phyloP scores from a whole-genome alignment of 495 filamentous ascomycete species.

The Lepidopterella palustris region DNA sequence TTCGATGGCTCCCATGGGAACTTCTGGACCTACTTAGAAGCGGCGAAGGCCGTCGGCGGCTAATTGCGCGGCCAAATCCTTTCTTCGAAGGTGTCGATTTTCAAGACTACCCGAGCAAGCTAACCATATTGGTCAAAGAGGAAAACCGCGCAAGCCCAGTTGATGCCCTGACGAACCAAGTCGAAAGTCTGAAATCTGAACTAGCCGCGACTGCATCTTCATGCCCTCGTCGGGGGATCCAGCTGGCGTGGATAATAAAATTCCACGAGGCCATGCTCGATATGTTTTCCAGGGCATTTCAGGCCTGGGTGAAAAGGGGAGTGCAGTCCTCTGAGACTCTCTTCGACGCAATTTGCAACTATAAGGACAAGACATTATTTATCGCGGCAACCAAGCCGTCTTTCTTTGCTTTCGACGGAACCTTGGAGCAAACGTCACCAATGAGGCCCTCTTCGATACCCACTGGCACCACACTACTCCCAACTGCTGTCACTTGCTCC shows the following conservation, averaged over 20 bases:
- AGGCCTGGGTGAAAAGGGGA: background rate
- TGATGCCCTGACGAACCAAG: background rate
- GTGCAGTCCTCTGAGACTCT: background rate
- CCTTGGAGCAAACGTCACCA: background rate
- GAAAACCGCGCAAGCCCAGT: background rate
- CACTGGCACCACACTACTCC: background rate
- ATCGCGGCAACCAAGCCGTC: background rate
- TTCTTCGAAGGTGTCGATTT: constrained; percentile 35
- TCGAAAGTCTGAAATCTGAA: too few species aligned
- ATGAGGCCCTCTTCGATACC: background rate
- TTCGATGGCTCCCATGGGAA: constrained; percentile 65
- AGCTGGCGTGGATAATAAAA: background rate
- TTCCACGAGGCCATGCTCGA: background rate
- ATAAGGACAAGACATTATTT: background rate
- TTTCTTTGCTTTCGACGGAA: background rate
- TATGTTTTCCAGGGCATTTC: background rate
- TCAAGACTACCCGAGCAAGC: constrained; percentile 13
- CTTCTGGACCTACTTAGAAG: constrained; percentile 53
- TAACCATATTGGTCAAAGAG: background rate
- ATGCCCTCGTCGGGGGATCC: background rate
- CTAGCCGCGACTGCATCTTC: too few species aligned
- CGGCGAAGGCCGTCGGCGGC: constrained; percentile 38
- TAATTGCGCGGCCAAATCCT: constrained; percentile 47
- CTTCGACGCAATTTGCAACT: too few species aligned
- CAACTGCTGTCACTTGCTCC: background rate